These are phyloP conservation scores for Naegleria fowleri DNA, from an alignment of 208 protist genomes.

Conservation along the genomic window DNA sequence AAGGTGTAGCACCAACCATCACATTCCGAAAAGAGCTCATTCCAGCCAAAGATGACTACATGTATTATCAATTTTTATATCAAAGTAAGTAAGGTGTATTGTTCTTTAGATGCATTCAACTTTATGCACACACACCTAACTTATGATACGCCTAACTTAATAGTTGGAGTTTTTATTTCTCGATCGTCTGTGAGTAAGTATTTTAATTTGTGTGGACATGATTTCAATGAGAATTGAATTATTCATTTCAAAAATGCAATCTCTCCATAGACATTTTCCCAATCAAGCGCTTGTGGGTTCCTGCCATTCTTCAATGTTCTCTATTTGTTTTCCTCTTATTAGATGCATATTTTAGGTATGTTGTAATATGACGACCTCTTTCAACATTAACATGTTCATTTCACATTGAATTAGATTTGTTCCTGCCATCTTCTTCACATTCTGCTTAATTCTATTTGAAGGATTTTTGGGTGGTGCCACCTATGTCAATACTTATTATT, in stretches of 20 bases:
- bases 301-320: neutral
- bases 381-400: neutral
- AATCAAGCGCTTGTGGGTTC: conserved; percentile 27
- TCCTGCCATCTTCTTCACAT: conserved; percentile 32
- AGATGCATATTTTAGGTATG: conserved; percentile 30
- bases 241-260: neutral
- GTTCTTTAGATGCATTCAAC: too few species aligned
- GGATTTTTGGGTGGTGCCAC: conserved; percentile 42
- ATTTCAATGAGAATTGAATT: neutral
- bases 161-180: conserved; percentile 7
- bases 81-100: neutral
- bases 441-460: conserved; percentile 39
- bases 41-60: conserved; percentile 15
- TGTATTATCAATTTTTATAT: conserved; percentile 32
- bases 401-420: neutral
- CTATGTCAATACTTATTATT: conserved; percentile 43
- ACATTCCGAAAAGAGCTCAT: conserved; percentile 12
- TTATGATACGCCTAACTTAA: too few species aligned
- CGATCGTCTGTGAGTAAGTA: neutral
- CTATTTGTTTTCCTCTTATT: conserved; percentile 28
- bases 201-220: neutral
- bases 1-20: conserved; percentile 29
- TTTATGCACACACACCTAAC: too few species aligned
- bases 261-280: conserved; percentile 23
- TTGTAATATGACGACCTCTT: too few species aligned